Evolutionary conservation across 108 stramenopile species (phyloP).

Genomic region (Parietichytrium sp.): DNA sequence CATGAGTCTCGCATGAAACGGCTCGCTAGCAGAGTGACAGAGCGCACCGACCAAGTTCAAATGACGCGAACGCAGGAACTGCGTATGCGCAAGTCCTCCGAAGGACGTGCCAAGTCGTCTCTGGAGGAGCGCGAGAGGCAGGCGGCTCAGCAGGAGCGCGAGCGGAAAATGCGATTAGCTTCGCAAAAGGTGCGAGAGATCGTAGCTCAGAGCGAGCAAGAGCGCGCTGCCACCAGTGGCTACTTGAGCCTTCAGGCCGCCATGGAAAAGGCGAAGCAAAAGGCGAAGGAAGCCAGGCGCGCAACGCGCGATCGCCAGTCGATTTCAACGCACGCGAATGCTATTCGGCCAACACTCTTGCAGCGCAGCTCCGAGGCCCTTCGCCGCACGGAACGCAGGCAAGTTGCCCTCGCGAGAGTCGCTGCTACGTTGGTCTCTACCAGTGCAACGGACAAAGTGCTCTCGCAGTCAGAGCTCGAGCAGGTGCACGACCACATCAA

Average conservation of each 20-base stretch:
- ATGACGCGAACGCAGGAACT: conserved; percentile 25
- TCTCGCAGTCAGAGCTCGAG: neutral
- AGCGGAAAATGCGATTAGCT: neutral
- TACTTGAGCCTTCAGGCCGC: conserved; percentile 16
- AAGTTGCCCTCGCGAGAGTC: neutral
- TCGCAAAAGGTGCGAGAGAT: neutral
- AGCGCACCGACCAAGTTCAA: neutral
- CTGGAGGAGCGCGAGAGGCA: no score
- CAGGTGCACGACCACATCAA: neutral
- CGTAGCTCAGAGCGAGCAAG: neutral
- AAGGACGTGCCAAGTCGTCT: neutral
- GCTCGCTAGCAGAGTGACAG: neutral
- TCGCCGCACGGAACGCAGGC: neutral
- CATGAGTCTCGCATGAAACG: neutral
- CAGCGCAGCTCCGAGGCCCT: neutral
- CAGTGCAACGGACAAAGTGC: neutral
- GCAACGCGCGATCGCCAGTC: neutral
- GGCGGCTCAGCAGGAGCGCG: neutral
- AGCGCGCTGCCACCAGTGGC: neutral
- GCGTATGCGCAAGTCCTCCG: neutral
- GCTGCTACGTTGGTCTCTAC: neutral
- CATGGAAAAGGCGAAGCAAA: neutral
- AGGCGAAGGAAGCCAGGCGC: neutral
- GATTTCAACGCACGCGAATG: neutral
- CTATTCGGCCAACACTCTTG: neutral